A percentile compares a stretch with the other conserved stretches of the same genome.
Evolutionary conservation across 1,284 basidiomycete species (phyloP).

Genomic region (Rugosomyces carneus): DNA sequence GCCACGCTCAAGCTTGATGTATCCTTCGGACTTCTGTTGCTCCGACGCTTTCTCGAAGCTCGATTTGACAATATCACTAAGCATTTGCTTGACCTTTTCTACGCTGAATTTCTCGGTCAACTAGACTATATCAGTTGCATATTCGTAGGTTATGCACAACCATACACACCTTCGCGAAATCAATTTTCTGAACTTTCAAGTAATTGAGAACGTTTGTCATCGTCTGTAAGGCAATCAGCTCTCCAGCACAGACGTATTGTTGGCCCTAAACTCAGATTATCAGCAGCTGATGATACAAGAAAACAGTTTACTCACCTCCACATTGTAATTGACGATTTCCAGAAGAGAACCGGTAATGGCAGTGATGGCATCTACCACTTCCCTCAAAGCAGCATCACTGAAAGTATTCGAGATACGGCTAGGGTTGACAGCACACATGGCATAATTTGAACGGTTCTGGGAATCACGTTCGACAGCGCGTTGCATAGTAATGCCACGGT

Average conservation of each 20-base stretch:
- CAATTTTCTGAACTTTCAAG: constrained; percentile 94
- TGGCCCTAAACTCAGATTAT: constrained; percentile 55
- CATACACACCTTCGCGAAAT: constrained; percentile 81
- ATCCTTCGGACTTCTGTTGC: constrained; percentile 77
- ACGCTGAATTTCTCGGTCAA: constrained; percentile 79
- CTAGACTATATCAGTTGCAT: constrained; percentile 31
- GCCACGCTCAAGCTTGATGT: constrained; percentile 92
- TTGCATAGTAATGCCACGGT: constrained; percentile 99
- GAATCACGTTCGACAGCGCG: constrained; percentile 94
- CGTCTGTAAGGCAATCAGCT: constrained; percentile 88
- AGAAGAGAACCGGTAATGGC: constrained; percentile 74
- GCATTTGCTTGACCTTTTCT: constrained; percentile 90
- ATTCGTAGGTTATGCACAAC: not conserved
- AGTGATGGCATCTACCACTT: constrained; percentile 90
- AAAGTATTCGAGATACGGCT: constrained; percentile 92
- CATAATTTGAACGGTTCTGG: constrained; percentile 91
- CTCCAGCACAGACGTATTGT: constrained; percentile 98
- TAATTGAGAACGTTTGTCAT: constrained; percentile 97
- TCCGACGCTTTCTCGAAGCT: constrained; percentile 78
- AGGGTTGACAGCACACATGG: constrained; percentile 98
- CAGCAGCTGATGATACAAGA: constrained; percentile 1
- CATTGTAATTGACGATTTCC: constrained; percentile 98
- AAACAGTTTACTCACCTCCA: constrained; percentile 57
- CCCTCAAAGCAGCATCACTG: constrained; percentile 87
- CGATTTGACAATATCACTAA: constrained; percentile 84